These are phyloP conservation scores for Lactifluus echinatus DNA, from an alignment of 768 basidiomycete species.

Conservation along the genomic window DNA sequence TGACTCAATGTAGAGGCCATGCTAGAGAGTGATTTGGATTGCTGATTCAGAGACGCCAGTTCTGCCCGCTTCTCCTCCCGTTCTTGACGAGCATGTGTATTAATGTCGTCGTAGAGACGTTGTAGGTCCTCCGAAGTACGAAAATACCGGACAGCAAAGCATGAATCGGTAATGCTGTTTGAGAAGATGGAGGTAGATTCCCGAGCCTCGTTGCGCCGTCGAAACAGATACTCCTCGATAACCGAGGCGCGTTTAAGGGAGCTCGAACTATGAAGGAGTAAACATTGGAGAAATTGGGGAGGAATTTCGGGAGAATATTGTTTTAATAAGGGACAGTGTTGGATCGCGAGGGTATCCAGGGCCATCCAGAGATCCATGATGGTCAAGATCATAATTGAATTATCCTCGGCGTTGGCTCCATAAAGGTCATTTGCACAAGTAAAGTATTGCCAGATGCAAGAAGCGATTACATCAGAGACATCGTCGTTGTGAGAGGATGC, in stretches of 20 bases:
- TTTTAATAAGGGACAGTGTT: conserved; percentile 30
- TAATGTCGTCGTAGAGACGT: background rate
- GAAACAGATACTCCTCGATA: background rate
- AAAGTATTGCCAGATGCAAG: conserved; percentile 1
- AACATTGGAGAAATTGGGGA: conserved; percentile 28
- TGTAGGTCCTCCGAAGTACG: background rate
- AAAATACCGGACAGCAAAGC: background rate
- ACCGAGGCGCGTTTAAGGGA: background rate
- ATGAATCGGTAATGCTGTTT: background rate
- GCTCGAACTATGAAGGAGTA: conserved; percentile 31
- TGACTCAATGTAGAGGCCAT: no score
- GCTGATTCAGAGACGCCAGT: background rate
- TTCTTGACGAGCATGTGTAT: background rate
- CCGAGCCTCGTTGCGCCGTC: background rate
- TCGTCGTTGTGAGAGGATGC: background rate
- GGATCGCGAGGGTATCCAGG: conserved; percentile 32
- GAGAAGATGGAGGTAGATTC: background rate
- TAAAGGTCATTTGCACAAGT: background rate
- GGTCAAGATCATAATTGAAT: conserved; percentile 36
- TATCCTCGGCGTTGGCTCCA: conserved; percentile 6
- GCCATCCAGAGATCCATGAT: conserved; percentile 41
- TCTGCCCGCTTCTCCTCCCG: background rate
- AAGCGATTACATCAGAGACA: background rate
- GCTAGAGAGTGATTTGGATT: background rate
- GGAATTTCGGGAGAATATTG: conserved; percentile 41